These are phyloP conservation scores for Friedmanniomyces endolithicus DNA, from an alignment of 495 filamentous ascomycete genomes.

Conservation along the genomic window DNA sequence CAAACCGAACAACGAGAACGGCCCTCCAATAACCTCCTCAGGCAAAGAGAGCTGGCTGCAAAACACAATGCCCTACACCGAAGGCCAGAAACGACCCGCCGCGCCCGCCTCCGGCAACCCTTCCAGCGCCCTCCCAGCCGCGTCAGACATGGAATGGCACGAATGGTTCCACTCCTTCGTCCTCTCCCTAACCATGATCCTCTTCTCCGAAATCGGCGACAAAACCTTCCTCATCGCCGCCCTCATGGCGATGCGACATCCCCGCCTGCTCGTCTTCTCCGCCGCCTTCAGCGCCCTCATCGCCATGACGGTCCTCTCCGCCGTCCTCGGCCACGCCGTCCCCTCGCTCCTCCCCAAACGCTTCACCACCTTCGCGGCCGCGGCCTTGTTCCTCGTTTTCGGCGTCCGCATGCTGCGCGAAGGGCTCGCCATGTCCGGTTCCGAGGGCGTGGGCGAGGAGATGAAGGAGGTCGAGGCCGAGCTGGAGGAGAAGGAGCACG, in stretches of 20 bases:
- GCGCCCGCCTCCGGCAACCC: slow-evolving; percentile 8
- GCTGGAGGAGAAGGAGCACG: slow-evolving; percentile 81
- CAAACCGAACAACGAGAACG: slow-evolving; percentile 37
- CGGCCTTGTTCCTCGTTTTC: slow-evolving; percentile 76
- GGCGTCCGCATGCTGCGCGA: slow-evolving; percentile 76
- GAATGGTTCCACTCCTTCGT: slow-evolving; percentile 83
- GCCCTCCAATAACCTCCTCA: not conserved
- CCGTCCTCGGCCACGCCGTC: slow-evolving; percentile 85
- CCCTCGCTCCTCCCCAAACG: slow-evolving; percentile 81
- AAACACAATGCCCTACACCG: slow-evolving; percentile 40
- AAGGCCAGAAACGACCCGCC: slow-evolving; percentile 6
- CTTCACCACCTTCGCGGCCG: slow-evolving; percentile 76
- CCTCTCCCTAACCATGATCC: slow-evolving; percentile 91
- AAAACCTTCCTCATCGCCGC: slow-evolving; percentile 97
- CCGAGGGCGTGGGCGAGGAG: slow-evolving; percentile 84
- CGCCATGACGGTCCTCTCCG: slow-evolving; percentile 92
- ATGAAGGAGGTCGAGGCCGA: slow-evolving; percentile 96
- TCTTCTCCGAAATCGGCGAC: slow-evolving; percentile 95
- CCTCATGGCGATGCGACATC: slow-evolving; percentile 97
- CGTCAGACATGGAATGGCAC: slow-evolving; percentile 49
- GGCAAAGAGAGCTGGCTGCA: slow-evolving; percentile 34
- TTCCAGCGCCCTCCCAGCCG: slow-evolving; percentile 23
- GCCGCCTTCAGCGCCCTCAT: slow-evolving; percentile 85
- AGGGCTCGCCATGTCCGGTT: slow-evolving; percentile 71
- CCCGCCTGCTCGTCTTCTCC: slow-evolving; percentile 81